Base-by-base conservation (phyloP, 139 green algal genomes). In the Volvox reticuliferus region DNA sequence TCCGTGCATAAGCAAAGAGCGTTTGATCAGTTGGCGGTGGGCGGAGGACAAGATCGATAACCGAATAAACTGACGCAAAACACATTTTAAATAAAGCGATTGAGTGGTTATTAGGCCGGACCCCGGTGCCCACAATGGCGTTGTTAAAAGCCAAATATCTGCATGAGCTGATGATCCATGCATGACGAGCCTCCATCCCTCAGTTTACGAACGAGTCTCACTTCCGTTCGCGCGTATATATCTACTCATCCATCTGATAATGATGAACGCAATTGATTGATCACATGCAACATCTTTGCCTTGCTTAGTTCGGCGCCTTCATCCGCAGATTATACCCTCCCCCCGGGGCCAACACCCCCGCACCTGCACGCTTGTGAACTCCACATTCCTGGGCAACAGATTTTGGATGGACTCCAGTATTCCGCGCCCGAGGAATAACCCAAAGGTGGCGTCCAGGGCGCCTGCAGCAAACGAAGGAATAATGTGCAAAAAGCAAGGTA, bases 381-480 rank as follows among this genome's bases (percentile, higher is more conserved):
- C 69, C 20, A 55, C n/a, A 5, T 55, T 30, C n/a, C 37, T 71
- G 30, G 82, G 32, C 26, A 82, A 68, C 3, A 89, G 33, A 5
- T 76, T 50, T 9, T 80, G 24, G 20, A 22, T 12, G 9, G 86
- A 61, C 26, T 82, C 77, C 19, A 93, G 32, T 24, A 83, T 37
- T 0, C 67, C 63, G 14, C 75, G 35, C 36, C 91, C 82, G 20
- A 93, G 33, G 13, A 92, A 37, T 21, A 75, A 21, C 91, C 13
- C 36, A 26, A 93, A 44, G 21, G 88, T 55, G 76, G 44, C n/a
- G 50, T 67, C 44, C 30, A 83, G 32, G 28, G 76, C 76, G 24
- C 32, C 76, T 62, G 65, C 21, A 28, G 65, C 24, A 30, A 55
- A 55, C 44, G 44, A 55, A 5, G 35, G n/a, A n/a, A n/a, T n/a